Evolutionary conservation across 2,329 filamentous ascomycete genomes (phyloP).

Genomic region (Drechslerella dactyloides): DNA sequence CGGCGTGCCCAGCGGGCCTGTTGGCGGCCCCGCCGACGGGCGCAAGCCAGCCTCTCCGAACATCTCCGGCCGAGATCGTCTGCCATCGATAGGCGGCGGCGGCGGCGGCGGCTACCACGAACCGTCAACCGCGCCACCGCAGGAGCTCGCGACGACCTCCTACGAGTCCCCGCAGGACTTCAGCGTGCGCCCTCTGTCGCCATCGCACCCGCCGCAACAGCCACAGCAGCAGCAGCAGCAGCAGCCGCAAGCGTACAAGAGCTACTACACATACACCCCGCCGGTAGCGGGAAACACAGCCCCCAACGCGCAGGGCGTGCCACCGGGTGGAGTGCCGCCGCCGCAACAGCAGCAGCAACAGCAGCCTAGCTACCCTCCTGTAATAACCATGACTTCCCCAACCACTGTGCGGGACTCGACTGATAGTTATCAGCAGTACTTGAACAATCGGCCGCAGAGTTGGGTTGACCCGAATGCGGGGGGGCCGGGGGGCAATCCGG

Average conservation of each 20-base stretch:
- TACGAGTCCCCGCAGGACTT: constrained; percentile 71
- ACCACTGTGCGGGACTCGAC: constrained; percentile 48
- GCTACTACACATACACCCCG: constrained; percentile 33
- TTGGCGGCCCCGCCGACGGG: constrained; percentile 72
- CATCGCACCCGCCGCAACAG: constrained; percentile 12
- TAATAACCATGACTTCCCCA: constrained; percentile 50
- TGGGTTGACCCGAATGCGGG: constrained; percentile 50
- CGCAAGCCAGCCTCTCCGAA: constrained; percentile 59
- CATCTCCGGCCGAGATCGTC: constrained; percentile 26
- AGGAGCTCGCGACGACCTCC: constrained; percentile 77
- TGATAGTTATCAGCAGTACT: constrained; percentile 53
- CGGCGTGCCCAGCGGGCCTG: constrained; percentile 52
- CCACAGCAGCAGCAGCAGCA: constrained; percentile 17
- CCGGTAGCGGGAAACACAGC: constrained; percentile 16
- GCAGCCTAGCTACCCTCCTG: constrained; percentile 45
- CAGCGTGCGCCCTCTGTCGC: constrained; percentile 54
- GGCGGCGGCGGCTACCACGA: constrained; percentile 45
- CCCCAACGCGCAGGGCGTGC: constrained; percentile 11
- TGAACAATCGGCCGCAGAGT: constrained; percentile 52
- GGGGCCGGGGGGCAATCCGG: constrained; percentile 45
- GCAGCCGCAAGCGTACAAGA: constrained; percentile 27
- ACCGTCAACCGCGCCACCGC: constrained; percentile 61
- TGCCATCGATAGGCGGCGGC: constrained; percentile 26
- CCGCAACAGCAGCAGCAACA: constrained; percentile 32
- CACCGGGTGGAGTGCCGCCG: constrained; percentile 28